Conservation (phyloP, 148 eudicot genomes). For the Rheum nobile region DNA sequence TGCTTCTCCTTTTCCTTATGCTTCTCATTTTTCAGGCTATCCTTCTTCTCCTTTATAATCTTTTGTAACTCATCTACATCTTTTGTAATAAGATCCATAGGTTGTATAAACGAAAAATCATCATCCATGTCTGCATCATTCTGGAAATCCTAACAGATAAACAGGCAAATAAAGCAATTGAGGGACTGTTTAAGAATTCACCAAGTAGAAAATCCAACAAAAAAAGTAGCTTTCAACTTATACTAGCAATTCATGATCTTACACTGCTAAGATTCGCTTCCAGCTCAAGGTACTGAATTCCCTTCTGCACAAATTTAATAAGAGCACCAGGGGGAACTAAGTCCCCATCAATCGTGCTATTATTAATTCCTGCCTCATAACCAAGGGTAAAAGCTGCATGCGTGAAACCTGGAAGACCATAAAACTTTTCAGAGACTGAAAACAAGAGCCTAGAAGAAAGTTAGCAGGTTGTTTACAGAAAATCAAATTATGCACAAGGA, state of each 20-base stretch:
- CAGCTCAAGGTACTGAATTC: slow-evolving; percentile 68
- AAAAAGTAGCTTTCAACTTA: background rate
- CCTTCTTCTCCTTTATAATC: slow-evolving; percentile 49
- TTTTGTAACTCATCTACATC: slow-evolving; percentile 50
- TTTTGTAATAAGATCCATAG: slow-evolving; percentile 75
- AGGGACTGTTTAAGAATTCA: slow-evolving; percentile 9
- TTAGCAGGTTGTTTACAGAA: background rate
- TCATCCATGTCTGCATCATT: slow-evolving; percentile 51
- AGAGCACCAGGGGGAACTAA: slow-evolving; percentile 66
- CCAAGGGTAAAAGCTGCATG: slow-evolving; percentile 72
- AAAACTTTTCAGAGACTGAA: background rate
- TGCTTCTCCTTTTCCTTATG: slow-evolving; percentile 29
- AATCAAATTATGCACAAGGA: background rate
- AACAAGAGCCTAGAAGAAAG: background rate
- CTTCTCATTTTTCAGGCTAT: slow-evolving; percentile 15
- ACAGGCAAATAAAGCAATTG: slow-evolving; percentile 5
- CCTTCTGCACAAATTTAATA: slow-evolving; percentile 55
- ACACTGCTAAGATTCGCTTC: slow-evolving; percentile 67
- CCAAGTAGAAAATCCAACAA: slow-evolving; percentile 2
- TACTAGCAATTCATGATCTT: slow-evolving; percentile 12
- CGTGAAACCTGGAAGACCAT: slow-evolving; percentile 44
- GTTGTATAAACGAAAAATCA: slow-evolving; percentile 54
- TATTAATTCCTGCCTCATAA: slow-evolving; percentile 55
- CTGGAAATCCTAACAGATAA: slow-evolving; percentile 24
- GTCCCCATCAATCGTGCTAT: slow-evolving; percentile 52